A percentile compares a stretch with the other conserved stretches of the same genome.
Conservation (phyloP, 164 flowering plant species). For the Vitis vinifera region DNA sequence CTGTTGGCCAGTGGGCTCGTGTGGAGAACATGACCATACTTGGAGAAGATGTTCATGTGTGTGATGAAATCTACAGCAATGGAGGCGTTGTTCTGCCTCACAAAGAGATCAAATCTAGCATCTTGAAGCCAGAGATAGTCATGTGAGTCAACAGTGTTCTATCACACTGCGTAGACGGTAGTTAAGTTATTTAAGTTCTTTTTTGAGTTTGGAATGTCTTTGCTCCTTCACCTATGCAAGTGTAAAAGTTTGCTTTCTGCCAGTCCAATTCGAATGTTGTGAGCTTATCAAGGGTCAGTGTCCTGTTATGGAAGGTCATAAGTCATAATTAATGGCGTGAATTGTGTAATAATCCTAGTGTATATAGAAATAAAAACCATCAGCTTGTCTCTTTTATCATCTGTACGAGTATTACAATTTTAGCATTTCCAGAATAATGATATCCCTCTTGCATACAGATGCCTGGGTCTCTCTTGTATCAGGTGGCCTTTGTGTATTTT, state of each 20-base stretch:
- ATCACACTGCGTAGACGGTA: background rate
- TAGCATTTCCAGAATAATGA: too few relatives aligned
- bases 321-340: background rate
- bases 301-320: background rate
- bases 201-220: conserved; percentile 1
- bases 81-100: conserved; percentile 97
- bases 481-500: too few relatives aligned
- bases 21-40: conserved; percentile 98
- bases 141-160: conserved; percentile 47
- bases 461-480: too few relatives aligned
- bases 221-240: background rate
- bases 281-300: background rate
- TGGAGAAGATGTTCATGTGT: conserved; percentile 96
- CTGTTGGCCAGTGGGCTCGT: conserved; percentile 97
- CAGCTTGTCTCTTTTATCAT: too few relatives aligned
- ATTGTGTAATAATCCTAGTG: background rate
- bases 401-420: too few relatives aligned
- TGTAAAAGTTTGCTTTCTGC: conserved; percentile 8
- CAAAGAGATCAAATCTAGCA: conserved; percentile 93
- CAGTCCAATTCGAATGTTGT: background rate
- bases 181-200: background rate
- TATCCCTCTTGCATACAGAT: too few relatives aligned
- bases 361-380: too few relatives aligned
- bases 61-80: conserved; percentile 93
- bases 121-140: conserved; percentile 95